phyloP scores from a whole-genome alignment of 495 filamentous ascomycete genomes.

The Lentithecium fluviatile region DNA sequence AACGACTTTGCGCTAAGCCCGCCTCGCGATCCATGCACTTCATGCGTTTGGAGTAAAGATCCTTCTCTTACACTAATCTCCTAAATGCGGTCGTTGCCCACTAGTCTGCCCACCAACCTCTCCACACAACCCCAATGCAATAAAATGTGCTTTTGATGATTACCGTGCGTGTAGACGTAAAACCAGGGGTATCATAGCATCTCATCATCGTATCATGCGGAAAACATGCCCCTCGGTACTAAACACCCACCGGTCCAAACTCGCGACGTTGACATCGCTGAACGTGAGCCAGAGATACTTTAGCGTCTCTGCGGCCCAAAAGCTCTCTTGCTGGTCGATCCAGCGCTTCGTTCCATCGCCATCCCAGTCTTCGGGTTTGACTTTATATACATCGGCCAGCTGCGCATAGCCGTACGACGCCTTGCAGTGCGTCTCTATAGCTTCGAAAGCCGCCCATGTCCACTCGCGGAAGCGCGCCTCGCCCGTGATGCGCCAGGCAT shows the following conservation, averaged over 20 bases:
- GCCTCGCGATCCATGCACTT: too few species aligned
- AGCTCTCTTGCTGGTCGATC: constrained; percentile 34
- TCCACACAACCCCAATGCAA: too few species aligned
- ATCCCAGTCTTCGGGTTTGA: constrained; percentile 8
- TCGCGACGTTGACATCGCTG: constrained; percentile 28
- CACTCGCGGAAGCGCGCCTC: constrained; percentile 33
- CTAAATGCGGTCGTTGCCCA: too few species aligned
- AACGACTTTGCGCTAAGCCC: too few species aligned
- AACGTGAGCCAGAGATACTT: constrained; percentile 39
- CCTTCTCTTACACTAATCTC: too few species aligned
- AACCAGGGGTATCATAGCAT: too few species aligned
- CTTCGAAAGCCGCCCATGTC: constrained; percentile 40
- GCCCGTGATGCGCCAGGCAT: constrained; percentile 42
- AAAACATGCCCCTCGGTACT: constrained; percentile 38
- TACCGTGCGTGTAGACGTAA: too few species aligned
- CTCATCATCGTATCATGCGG: constrained; percentile 31
- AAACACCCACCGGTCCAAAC: constrained; percentile 39
- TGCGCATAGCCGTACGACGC: constrained; percentile 42
- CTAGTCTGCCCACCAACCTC: too few species aligned
- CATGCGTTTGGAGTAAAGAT: too few species aligned
- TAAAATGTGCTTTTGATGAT: too few species aligned
- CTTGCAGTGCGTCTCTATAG: constrained; percentile 38
- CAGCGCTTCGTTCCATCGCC: constrained; percentile 16
- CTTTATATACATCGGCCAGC: constrained; percentile 39
- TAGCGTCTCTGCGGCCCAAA: constrained; percentile 37